Base-by-base conservation (phyloP, 140 eudicot genomes). In the Flaveria floridana region DNA sequence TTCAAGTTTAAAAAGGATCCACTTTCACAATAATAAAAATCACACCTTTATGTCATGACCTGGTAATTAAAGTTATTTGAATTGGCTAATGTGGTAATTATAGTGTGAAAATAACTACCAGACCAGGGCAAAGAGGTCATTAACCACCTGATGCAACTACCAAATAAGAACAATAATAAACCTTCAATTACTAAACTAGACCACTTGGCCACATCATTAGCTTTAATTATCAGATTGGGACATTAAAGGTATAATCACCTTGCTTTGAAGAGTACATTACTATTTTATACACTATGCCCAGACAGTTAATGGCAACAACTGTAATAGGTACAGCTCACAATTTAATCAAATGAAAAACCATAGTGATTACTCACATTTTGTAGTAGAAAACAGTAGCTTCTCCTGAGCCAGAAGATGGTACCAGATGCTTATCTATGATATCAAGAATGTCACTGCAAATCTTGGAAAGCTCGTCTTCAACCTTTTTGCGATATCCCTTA, bases 361-460 rank as follows among this genome's bases (percentile, higher is more conserved):
- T 64, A 64, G 10, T 65, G 1, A 62, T 30, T 81, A 79, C 95
- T 88, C 74, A 88, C 96, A 91, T 91, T 82, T 91, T 91, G 85
- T 88, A 82, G 88, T 86, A 91, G 76, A 91, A 91, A 70, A 91
- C 96, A 52, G 89, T 91, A 55, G 97, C 92, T 82, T 88, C 97
- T 37, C 92, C 97, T 8, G 87, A 50, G 28, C 83, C 83, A 46
- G 97, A 76, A 78, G 91, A 84, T 47, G 97, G 97, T 20, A 91
- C 53, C 10, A 91, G 82, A 88, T 91, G 92, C 78, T 85, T 76
- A 63, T 91, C 97, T 7, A 91, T 86, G 82, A 91, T 87, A 19
- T 81, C 71, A 70, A 91, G 88, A 55, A 91, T 91, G 84, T 88
- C 97, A 15, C 57, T 62, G 83, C 97, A 91, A 20, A 88, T 91